Percentiles rank a stretch among this genome's conserved stretches.
phyloP scores from a whole-genome alignment of 140 eudicot species.

The Bidens hawaiensis region DNA sequence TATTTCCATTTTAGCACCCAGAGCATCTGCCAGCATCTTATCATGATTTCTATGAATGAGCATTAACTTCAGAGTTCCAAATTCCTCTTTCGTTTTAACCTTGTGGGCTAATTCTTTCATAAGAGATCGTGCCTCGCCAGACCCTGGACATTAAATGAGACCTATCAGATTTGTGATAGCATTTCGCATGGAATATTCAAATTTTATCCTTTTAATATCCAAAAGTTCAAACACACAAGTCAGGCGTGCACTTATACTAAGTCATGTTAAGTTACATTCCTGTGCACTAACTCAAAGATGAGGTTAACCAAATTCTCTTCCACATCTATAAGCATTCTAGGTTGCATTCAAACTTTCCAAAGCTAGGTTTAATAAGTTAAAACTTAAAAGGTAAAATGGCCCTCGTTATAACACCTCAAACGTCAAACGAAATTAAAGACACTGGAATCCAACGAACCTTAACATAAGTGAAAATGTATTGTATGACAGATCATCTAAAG shows the following conservation, averaged over 20 bases:
- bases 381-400: not conserved
- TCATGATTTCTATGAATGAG: slow-evolving; percentile 51
- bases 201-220: not conserved
- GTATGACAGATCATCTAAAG: not conserved
- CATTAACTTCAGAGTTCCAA: slow-evolving; percentile 63
- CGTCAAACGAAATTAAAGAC: not conserved
- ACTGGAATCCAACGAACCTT: not conserved
- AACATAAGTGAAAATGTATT: not conserved
- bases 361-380: not conserved
- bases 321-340: not conserved
- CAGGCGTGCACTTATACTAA: slow-evolving; percentile 4
- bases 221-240: not conserved
- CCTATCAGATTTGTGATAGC: slow-evolving; percentile 11
- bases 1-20: slow-evolving; percentile 69
- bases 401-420: not conserved
- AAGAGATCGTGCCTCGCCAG: slow-evolving; percentile 83
- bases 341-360: not conserved
- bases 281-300: not conserved
- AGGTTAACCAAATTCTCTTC: not conserved
- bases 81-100: slow-evolving; percentile 46
- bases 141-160: slow-evolving; percentile 51
- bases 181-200: not conserved
- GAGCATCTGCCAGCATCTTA: slow-evolving; percentile 65
- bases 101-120: slow-evolving; percentile 59
- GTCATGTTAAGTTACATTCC: not conserved